Conservation (phyloP, 768 basidiomycete species). For the Lepiota brunneoincarnata region DNA sequence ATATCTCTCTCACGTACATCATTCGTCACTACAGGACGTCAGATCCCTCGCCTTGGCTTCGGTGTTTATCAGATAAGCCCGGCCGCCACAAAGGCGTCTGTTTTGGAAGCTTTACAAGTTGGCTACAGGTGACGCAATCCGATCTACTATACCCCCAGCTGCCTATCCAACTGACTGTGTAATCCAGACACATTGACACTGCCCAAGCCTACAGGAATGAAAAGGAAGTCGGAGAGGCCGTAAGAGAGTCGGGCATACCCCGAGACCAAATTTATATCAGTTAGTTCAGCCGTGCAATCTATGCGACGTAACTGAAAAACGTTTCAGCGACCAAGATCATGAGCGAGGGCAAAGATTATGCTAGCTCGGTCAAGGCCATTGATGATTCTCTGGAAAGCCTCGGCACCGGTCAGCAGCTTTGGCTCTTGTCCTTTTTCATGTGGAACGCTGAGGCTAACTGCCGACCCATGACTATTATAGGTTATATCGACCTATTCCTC, state of each 20-base stretch:
- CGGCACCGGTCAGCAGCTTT: constrained; percentile 10
- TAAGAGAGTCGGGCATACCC: constrained; percentile 11
- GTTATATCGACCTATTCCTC: constrained; percentile 59
- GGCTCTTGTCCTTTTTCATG: neutral
- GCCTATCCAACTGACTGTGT: constrained; percentile 24
- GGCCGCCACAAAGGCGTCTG: constrained; percentile 6
- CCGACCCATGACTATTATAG: constrained; percentile 10
- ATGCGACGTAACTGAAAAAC: neutral
- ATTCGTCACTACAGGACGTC: constrained; percentile 3
- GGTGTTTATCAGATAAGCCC: constrained; percentile 14
- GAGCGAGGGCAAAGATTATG: constrained; percentile 5
- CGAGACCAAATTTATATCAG: constrained; percentile 15
- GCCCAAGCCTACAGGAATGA: constrained; percentile 16
- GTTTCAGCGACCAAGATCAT: constrained; percentile 11
- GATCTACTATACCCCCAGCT: neutral
- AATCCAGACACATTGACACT: constrained; percentile 12
- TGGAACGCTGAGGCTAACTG: neutral
- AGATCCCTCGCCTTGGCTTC: constrained; percentile 14
- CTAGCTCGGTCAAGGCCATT: constrained; percentile 5
- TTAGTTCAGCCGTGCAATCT: neutral
- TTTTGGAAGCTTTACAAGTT: constrained; percentile 10
- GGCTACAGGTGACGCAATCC: constrained; percentile 13
- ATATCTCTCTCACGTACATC: too few relatives aligned
- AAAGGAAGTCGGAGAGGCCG: constrained; percentile 12
- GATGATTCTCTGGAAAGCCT: constrained; percentile 13